Evolutionary conservation across 768 basidiomycete species (phyloP).

Genomic region (Pleurotus citrinopileatus): DNA sequence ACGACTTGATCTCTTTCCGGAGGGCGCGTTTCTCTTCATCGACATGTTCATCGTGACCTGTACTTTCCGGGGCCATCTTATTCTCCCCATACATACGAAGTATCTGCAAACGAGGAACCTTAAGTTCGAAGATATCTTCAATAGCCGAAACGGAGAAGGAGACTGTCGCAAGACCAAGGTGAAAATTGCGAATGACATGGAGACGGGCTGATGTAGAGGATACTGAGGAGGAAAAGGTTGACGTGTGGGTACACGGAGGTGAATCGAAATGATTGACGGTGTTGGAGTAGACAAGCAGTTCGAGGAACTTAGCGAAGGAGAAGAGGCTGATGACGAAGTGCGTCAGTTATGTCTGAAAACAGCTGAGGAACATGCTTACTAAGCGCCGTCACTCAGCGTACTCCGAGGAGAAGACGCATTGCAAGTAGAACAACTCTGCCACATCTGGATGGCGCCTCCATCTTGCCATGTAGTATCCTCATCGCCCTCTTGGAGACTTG

Average conservation of each 20-base stretch:
- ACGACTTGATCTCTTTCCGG: slow-evolving; percentile 57
- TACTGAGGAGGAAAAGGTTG: slow-evolving; percentile 28
- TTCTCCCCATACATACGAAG: slow-evolving; percentile 22
- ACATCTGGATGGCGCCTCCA: slow-evolving; percentile 33
- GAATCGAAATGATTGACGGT: slow-evolving; percentile 30
- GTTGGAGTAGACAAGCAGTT: slow-evolving; percentile 48
- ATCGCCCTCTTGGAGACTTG: slow-evolving; percentile 18
- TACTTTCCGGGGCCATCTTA: slow-evolving; percentile 5
- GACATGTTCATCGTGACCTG: slow-evolving; percentile 15
- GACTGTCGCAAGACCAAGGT: slow-evolving; percentile 17
- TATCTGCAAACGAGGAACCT: slow-evolving; percentile 60
- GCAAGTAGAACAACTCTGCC: slow-evolving; percentile 53
- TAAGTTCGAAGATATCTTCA: slow-evolving; percentile 56
- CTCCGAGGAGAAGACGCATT: slow-evolving; percentile 27
- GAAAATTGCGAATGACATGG: slow-evolving; percentile 37
- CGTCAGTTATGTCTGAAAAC: background rate
- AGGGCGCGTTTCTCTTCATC: slow-evolving; percentile 46
- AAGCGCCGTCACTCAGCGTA: slow-evolving; percentile 46
- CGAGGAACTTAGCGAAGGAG: slow-evolving; percentile 58
- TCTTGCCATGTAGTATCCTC: slow-evolving; percentile 11
- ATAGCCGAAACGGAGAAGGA: slow-evolving; percentile 10
- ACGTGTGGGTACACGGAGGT: slow-evolving; percentile 47
- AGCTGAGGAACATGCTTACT: slow-evolving; percentile 34
- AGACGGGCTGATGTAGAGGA: slow-evolving; percentile 21
- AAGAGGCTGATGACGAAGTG: slow-evolving; percentile 33